Conservation (phyloP, 2,329 filamentous ascomycete genomes). For the Sarocladium strictum region DNA sequence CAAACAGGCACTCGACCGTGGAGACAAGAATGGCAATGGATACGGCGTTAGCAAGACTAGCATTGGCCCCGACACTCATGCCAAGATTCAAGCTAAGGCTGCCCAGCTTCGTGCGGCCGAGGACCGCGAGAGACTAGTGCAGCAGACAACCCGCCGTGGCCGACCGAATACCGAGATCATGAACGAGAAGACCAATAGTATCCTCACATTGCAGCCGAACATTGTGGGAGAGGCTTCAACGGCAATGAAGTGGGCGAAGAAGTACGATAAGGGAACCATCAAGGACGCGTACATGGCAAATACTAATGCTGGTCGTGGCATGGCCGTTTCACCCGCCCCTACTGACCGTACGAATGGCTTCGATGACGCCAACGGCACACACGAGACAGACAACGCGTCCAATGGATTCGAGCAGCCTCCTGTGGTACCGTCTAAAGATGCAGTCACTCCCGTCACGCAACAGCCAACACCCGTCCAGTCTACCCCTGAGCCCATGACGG, state of each 20-base stretch:
- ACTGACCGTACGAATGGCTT: conserved; percentile 29
- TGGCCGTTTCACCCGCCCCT: conserved; percentile 26
- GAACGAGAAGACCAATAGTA: conserved; percentile 77
- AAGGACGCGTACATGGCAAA: conserved; percentile 81
- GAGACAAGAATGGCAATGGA: conserved; percentile 34
- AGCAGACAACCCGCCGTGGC: conserved; percentile 40
- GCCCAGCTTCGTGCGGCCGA: conserved; percentile 72
- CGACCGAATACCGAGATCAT: conserved; percentile 50
- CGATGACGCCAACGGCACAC: conserved; percentile 10
- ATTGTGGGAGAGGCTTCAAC: conserved; percentile 83
- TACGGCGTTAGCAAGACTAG: conserved; percentile 67
- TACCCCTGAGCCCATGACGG: conserved; percentile 10
- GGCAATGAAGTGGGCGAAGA: conserved; percentile 94
- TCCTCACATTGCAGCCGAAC: conserved; percentile 79
- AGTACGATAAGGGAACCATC: conserved; percentile 86
- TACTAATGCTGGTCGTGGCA: conserved; percentile 62
- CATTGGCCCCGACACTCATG: conserved; percentile 86
- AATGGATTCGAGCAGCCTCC: conserved; percentile 24
- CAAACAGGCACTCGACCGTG: conserved; percentile 50
- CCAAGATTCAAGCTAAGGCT: conserved; percentile 86
- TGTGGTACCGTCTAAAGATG: conserved; percentile 37
- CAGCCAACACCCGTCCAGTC: conserved; percentile 12
- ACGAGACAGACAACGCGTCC: conserved; percentile 8
- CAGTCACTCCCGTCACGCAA: conserved; percentile 18
- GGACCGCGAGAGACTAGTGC: conserved; percentile 45